Evolutionary conservation across 371 early-diverging fungal genomes (phyloP), one percentile per base, ranked within the genome.

Genomic region (Mucor velutinosus): DNA sequence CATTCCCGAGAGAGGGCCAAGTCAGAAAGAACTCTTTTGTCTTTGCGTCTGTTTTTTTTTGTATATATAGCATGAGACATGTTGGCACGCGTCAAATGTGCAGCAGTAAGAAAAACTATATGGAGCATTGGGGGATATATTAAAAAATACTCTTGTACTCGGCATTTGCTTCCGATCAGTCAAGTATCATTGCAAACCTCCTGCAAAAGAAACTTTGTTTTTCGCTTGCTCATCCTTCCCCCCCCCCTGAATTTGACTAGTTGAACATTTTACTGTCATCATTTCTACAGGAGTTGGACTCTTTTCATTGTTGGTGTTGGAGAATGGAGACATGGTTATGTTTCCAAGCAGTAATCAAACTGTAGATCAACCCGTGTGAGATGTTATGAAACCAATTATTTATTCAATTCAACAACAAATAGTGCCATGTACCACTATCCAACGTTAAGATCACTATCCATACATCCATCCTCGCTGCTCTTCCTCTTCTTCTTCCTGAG

Each of bases 401-500:
- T 55, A 55, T 55, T 19, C 25, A 57, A 30, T 19, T 5, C 21
- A 53, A 53, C 53, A 53, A 53, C 53, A 53, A 53, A 53, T 15
- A 53, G 27, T 15, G 23, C 25, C 3, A 53, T 53, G 53, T 53
- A 27, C 53, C 11, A 53, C 53, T 14, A 21, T 14, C 6, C 25
- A 53, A 4, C 27, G 15, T 53, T 14, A 27, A 53, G 53, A 53
- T 25, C 27, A 53, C 53, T 70, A 84, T 4, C 80, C 78, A 60
- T 84, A 84, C 84, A 84, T 84, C 75, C 80, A 75, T 23, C 74
- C 67, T 37, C 78, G 68, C 29, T 75, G 69, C 41, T 76, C 80
- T 62, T 84, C 84, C 63, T 84, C 80, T 29, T 84, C 84, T 69
- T 84, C 82, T 45, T 79, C 64, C 39, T 77, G 71, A 1, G 74